A percentile compares a stretch with the other conserved stretches of the same genome.
Evolutionary conservation across 371 early-diverging fungal species (phyloP).

Genomic region (Phascolomyces articulosus): DNA sequence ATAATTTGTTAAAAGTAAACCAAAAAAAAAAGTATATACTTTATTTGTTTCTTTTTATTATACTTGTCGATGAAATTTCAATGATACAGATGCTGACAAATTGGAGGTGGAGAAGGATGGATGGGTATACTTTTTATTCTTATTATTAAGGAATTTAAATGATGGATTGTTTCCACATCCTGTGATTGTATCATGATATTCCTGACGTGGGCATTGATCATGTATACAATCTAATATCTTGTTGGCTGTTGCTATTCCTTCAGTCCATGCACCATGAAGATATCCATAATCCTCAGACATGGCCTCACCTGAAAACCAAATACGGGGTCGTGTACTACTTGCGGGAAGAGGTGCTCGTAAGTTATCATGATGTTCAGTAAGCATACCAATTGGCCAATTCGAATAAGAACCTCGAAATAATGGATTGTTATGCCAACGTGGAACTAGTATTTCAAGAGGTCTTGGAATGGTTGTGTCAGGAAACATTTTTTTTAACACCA

Average conservation of each 20-base stretch:
- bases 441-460: constrained; percentile 36
- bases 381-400: constrained; percentile 55
- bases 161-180: constrained; percentile 23
- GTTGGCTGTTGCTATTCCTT: constrained; percentile 31
- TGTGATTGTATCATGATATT: constrained; percentile 24
- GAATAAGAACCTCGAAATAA: constrained; percentile 52
- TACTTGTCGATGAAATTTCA: background rate
- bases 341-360: constrained; percentile 38
- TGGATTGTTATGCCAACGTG: constrained; percentile 49
- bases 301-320: constrained; percentile 38
- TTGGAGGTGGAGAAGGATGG: no score
- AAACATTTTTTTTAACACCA: constrained; percentile 40
- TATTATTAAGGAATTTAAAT: background rate
- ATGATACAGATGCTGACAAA: no score
- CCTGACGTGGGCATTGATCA: constrained; percentile 20
- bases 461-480: constrained; percentile 10
- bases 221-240: constrained; percentile 26
- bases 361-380: constrained; percentile 45
- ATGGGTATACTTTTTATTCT: background rate
- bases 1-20: no score
- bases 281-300: constrained; percentile 42
- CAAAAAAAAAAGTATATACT: no score
- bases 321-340: background rate
- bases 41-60: no score
- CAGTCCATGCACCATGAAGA: constrained; percentile 51